Conservation (phyloP, 2,329 filamentous ascomycete species). For the Calycina marina region DNA sequence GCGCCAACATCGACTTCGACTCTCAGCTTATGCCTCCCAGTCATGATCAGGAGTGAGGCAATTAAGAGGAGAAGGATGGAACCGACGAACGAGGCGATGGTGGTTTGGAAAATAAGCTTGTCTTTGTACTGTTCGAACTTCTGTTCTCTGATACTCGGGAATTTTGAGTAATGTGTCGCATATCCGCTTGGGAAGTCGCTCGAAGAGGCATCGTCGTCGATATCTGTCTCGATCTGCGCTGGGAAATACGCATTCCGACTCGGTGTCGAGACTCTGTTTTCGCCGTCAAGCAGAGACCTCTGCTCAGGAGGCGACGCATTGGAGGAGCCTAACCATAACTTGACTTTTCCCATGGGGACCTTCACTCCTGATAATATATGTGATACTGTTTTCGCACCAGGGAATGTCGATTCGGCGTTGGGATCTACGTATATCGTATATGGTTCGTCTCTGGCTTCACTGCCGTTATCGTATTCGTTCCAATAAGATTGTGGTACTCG, state of each 20-base stretch:
- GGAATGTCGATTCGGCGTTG: constrained; percentile 41
- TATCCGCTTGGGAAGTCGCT: constrained; percentile 35
- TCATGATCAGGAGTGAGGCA: constrained; percentile 48
- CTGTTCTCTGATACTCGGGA: constrained; percentile 38
- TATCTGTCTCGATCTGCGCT: constrained; percentile 26
- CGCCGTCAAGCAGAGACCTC: constrained; percentile 16
- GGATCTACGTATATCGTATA: constrained; percentile 68
- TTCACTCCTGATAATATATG: constrained; percentile 32
- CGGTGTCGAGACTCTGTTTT: constrained; percentile 6
- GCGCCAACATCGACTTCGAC: constrained; percentile 64
- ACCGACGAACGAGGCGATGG: constrained; percentile 38
- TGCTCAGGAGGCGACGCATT: constrained; percentile 15
- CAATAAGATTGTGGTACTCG: constrained; percentile 39
- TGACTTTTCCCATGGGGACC: constrained; percentile 35
- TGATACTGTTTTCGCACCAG: constrained; percentile 36
- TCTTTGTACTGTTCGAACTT: constrained; percentile 36
- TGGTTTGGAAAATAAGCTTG: constrained; percentile 37
- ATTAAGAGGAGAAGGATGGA: constrained; percentile 51
- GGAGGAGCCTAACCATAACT: constrained; percentile 33
- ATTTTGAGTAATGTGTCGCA: constrained; percentile 35
- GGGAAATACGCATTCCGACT: constrained; percentile 13
- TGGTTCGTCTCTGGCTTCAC: constrained; percentile 45
- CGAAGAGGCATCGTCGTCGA: constrained; percentile 36
- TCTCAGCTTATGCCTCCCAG: constrained; percentile 51
- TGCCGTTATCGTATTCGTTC: constrained; percentile 79